Base-by-base conservation (phyloP, 2,329 filamentous ascomycete species). In the Knufia petricola region DNA sequence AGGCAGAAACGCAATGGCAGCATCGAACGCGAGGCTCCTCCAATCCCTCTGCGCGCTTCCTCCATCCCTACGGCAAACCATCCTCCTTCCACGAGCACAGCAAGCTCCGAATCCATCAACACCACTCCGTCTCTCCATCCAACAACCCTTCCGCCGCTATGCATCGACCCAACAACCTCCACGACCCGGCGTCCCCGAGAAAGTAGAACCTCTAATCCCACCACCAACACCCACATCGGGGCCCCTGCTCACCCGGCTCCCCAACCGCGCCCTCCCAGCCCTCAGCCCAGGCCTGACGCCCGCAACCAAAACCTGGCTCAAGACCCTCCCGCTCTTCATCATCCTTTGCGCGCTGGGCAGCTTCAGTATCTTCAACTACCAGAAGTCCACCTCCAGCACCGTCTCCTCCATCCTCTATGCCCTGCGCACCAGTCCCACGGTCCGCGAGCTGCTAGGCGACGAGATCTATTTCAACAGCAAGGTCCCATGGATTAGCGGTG, bases 361-460 rank as follows among this genome's bases (percentile, higher is more conserved):
- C 56, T 71, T 94, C 52, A 87, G 84, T 58, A 95, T 98, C 67
- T 96, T 98, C 84, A 98, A 98, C 77, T 96, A 98, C 78, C 90
- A 98, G 67, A 95, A 95, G 67, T 80, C 82, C 50, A 87, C 85
- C n/a, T 87, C 82, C 21, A 85, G 85, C 48, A 78, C 90, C 24
- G 85, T 95, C n/a, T 81, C 81, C 48, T 87, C 85, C 48, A 92
- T 88, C 3, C 78, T 98, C 23, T 98, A 96, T 73, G 85, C 90
- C 1, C 77, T 98, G 55, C 85, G 92, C 55, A 94, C 86, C 2
- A 87, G 84, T 50, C 70, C 78, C 2, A 69, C 73, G 51, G 92
- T 88, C 39, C 81, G 89, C 61, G 81, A 81, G 50, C 70, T 83
- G 39, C 77, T 98, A 23, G 92, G 92, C 55, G 86, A 95, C 66